Base-by-base conservation (phyloP, 345 rosid genomes). In the Pelargonium nanum region DNA sequence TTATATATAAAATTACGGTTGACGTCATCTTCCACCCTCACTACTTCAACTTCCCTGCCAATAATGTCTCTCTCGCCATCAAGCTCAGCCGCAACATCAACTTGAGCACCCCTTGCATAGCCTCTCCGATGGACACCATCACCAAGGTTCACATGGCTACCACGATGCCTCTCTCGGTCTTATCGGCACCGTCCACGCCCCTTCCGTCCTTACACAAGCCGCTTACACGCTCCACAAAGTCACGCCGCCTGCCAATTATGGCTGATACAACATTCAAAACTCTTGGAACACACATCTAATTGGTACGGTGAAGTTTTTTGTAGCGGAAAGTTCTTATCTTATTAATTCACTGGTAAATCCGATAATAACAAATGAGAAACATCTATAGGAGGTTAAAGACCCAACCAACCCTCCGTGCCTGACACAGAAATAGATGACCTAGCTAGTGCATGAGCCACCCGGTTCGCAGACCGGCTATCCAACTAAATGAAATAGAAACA, bases 51-150 rank as follows among this genome's bases (percentile, higher is more conserved):
- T 89, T 92, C 83, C 86, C 94, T 0, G 76, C 85, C 1, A 94
- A 92, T 63, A 76, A 83, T 24, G 97, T 92, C 26, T 82, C 84
- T 2, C 78, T 92, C 28, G 73, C 91, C 74, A 84, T 97, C 40
- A 76, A 67, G 15, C 81, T 89, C 53, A 78, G 88, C 32, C 81
- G 88, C 52, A 91, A 87, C 68, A 61, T 92, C 56, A 65, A 78
- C 7, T 89, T 92, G 53, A 74, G 89, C 1, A 72, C 78, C 67
- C 98, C 98, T 5, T 92, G 89, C 54, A 89, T 92, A n/a, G 77
- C 98, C 20, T 92, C 98, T 28, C 97, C 96, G 4, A 89, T 92
- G 98, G 98, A 93, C 66, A 93, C 99, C 19, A 97, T 89, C 24
- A 84, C 97, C 0, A 94, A 85, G 65, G 78, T 91, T 26, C 71